Base-by-base conservation (phyloP, 1,284 basidiomycete genomes). In the Leucoagaricus sp. region DNA sequence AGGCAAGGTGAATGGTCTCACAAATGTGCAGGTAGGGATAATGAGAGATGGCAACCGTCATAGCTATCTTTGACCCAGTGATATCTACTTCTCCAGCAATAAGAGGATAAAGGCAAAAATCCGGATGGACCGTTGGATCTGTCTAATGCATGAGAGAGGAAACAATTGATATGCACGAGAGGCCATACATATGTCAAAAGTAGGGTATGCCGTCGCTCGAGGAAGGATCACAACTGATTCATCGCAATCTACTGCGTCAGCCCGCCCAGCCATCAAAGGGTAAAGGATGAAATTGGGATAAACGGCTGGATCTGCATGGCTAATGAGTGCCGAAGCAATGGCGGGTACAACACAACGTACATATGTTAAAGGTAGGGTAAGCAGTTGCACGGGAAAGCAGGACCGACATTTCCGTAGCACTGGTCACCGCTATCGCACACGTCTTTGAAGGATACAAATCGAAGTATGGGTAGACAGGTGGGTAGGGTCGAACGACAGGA, bases 391-490 rank as follows among this genome's bases (percentile, higher is more conserved):
- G n/a, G 2, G 33, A 10, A 2, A 52, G 21, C 9, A 40, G 17
- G 13, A 51, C 33, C 12, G 19, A 23, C 3, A 12, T 10, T 12
- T 57, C 36, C 8, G 8, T 23, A 15, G 26, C n/a, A 13, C 51
- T 34, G 47, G 58, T 58, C 19, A 44, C 45, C 21, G n/a, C 46
- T 25, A 46, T 47, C 19, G 19, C 13, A 25, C 34, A 21, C 19
- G 15, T 34, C 10, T 19, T 62, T 1, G 65, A 50, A 31, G 75
- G 75, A 58, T 77, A 79, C 17, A 79, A 61, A 25, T 77, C 69
- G 34, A 79, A 69, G 63, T 70, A 49, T 28, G 79, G 78, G 63
- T 80, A 80, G 10, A 69, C 65, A 12, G 66, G 61, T 13, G 72
- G 68, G 60, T 73, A 69, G 71, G 57, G 31, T 47, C 47, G 45